Percentiles rank a stretch among this genome's conserved stretches.
Conservation (phyloP, 805 yeast species). For the Candida yuanshanica region DNA sequence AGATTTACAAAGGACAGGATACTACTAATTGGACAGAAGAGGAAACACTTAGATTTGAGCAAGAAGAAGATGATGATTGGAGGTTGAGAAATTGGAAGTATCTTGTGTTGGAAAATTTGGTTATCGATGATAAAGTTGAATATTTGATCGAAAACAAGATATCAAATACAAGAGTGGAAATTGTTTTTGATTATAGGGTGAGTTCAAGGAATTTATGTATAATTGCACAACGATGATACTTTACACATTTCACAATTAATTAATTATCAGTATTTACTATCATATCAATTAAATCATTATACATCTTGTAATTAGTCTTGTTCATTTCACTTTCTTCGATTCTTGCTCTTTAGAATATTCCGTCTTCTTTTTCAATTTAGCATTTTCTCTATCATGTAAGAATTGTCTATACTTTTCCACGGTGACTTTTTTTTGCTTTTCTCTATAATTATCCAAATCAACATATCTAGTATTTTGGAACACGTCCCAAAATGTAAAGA, state of each 20-base stretch:
- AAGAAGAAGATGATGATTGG: neutral
- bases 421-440: constrained; percentile 61
- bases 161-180: neutral
- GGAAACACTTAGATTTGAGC: neutral
- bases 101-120: neutral
- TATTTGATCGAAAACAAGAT: neutral
- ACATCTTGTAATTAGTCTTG: too few species aligned
- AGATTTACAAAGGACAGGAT: neutral
- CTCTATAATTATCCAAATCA: constrained; percentile 57
- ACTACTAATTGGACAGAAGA: neutral
- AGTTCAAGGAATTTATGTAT: neutral
- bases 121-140: neutral
- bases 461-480: constrained; percentile 66
- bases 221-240: neutral
- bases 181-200: neutral
- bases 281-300: neutral
- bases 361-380: constrained; percentile 24
- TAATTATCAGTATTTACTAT: neutral
- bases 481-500: constrained; percentile 90
- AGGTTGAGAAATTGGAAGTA: neutral
- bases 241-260: neutral
- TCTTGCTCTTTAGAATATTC: constrained; percentile 6
- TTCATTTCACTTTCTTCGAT: neutral
- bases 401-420: constrained; percentile 61
- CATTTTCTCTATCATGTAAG: constrained; percentile 32